Base-by-base conservation (phyloP, 164 flowering plant species). In the Magnolia kwangsiensis region DNA sequence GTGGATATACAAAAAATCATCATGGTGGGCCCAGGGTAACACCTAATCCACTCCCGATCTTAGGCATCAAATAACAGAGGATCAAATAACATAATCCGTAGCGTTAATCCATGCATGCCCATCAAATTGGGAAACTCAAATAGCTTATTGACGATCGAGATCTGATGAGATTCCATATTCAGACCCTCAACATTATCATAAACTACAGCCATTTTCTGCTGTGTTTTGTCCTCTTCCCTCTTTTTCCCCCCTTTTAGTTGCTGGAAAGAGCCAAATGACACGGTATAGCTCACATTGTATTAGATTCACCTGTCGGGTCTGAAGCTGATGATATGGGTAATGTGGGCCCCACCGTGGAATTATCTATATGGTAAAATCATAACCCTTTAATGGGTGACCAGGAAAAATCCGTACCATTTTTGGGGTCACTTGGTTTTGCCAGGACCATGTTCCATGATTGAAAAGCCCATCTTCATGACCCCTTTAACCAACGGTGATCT, bases 91-190 rank as follows among this genome's bases (percentile, higher is more conserved):
- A 55, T 55, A 11, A 11, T 55, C 16, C 16, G 0, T 9, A 55
- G 3, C 61, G 3, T 55, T 55, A 19, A 55, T 55, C 3, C 4
- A 9, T 55, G 61, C 61, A 16, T 19, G 13, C 16, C 11, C 61
- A 8, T 55, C 18, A 55, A 63, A 20, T 4, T 63, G 20, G 20
- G 20, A 20, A 63, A 63, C 2, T 63, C 63, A 66, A 9, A 21
- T 9, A 49, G 73, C 27, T 50, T 20, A 71, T 50, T 20, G 73
- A 49, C 73, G 24, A 31, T 71, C 59, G 13, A 50, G 58, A n/a
- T 49, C 59, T 71, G 59, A 49, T 19, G 21, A 49, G 24, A 51
- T 71, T 50, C 59, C 73, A n/a, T 71, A 51, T 66, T 66, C 27
- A 66, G 45, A 71, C 11, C 14, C 6, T 49, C 8, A 71, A 50